phyloP scores from a whole-genome alignment of 2,329 filamentous ascomycete genomes.

The Fusarium sp. region DNA sequence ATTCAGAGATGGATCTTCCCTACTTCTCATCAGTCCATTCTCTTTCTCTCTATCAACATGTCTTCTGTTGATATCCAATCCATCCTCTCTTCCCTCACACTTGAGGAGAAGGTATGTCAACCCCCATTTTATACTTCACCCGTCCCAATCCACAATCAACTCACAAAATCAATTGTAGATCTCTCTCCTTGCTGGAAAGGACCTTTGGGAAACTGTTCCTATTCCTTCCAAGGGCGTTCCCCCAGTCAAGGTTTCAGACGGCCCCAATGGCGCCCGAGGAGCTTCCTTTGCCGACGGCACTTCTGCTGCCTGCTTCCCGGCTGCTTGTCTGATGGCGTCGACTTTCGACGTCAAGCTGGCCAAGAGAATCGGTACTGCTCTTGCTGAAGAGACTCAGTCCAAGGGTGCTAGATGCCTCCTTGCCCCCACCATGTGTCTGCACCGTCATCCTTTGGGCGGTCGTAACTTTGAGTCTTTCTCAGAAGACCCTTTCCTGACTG shows the following conservation, averaged over 20 bases:
- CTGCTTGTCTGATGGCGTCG: constrained; percentile 59
- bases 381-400: constrained; percentile 61
- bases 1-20: constrained; percentile 17
- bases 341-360: constrained; percentile 70
- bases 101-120: constrained; percentile 46
- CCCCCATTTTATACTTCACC: background rate
- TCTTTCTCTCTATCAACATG: constrained; percentile 29
- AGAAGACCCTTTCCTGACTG: constrained; percentile 41
- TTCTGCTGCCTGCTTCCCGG: constrained; percentile 43
- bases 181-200: constrained; percentile 41
- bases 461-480: constrained; percentile 45
- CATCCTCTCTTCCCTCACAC: constrained; percentile 44
- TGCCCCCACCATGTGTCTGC: constrained; percentile 45
- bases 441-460: constrained; percentile 43
- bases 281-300: constrained; percentile 39
- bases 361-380: constrained; percentile 63
- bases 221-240: constrained; percentile 40
- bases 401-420: constrained; percentile 77
- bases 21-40: constrained; percentile 17
- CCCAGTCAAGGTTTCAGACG: constrained; percentile 40
- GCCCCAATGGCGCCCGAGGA: constrained; percentile 43
- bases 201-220: constrained; percentile 43
- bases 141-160: background rate
- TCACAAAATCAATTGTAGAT: constrained; percentile 22
- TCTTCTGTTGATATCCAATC: constrained; percentile 41